These are phyloP conservation scores for Nakazawaea molendinolei DNA, from an alignment of 805 yeast genomes.

Conservation along the genomic window DNA sequence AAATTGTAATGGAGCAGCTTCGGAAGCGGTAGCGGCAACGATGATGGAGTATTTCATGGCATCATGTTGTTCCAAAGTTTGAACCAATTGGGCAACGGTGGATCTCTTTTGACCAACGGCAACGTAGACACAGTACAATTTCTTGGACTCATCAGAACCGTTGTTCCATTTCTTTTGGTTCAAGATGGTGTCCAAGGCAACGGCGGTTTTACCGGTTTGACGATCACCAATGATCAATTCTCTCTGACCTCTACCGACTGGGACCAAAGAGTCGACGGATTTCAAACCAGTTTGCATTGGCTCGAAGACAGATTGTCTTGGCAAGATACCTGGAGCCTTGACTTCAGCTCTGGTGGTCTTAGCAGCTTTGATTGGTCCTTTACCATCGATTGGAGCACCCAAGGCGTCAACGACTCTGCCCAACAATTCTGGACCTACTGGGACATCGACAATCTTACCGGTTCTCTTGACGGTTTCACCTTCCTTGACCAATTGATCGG, in stretches of 20 bases:
- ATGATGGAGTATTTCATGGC: slow-evolving; percentile 96
- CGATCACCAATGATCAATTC: slow-evolving; percentile 99
- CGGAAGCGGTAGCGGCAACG: slow-evolving; percentile 99
- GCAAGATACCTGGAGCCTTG: slow-evolving; percentile 99
- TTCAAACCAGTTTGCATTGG: slow-evolving; percentile 99
- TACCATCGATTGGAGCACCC: slow-evolving; percentile 99
- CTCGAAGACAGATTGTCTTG: slow-evolving; percentile 97
- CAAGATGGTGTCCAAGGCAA: slow-evolving; percentile 95
- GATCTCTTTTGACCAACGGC: slow-evolving; percentile 99
- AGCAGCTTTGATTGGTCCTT: slow-evolving; percentile 91
- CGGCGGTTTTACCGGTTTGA: slow-evolving; percentile 99
- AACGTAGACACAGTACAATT: slow-evolving; percentile 99
- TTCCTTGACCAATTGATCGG: slow-evolving; percentile 97
- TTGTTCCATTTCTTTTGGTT: slow-evolving; percentile 99
- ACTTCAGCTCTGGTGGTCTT: slow-evolving; percentile 92
- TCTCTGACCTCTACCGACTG: slow-evolving; percentile 99
- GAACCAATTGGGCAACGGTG: slow-evolving; percentile 98
- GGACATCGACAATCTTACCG: slow-evolving; percentile 98
- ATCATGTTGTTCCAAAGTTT: slow-evolving; percentile 96
- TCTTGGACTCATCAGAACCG: slow-evolving; percentile 92
- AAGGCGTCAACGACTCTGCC: slow-evolving; percentile 99
- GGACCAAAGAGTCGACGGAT: slow-evolving; percentile 98
- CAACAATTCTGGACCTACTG: slow-evolving; percentile 95
- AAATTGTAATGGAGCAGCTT: slow-evolving; percentile 99
- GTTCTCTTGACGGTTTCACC: slow-evolving; percentile 99